Base-by-base conservation (phyloP, 306 rosid genomes). In the Sesbania bispinosa region DNA sequence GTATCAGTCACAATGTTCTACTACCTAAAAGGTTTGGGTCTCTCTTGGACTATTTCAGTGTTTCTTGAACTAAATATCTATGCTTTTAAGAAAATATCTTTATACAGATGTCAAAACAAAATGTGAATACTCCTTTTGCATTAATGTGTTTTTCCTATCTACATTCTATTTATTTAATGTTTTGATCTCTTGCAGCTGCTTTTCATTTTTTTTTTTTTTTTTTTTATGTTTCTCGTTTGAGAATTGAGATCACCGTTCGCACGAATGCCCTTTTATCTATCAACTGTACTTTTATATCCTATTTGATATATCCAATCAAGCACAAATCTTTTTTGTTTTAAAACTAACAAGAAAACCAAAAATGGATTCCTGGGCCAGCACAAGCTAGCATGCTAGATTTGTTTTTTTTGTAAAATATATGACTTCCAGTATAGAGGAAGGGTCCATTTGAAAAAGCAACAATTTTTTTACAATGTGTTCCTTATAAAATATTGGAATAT, bases 1-100 rank as follows among this genome's bases (percentile, higher is more conserved):
- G 47, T 89, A 83, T 79, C 96, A 21, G 95, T 91, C 78, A 87
- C 97, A 46, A 89, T 94, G 90, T 83, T 86, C 74, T 90, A 80
- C 83, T 91, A 94, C 84, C 76, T 94, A 33, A 94, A 94, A 94
- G 99, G 99, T 93, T 59, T 63, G 89, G 43, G 72, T 73, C 47
- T 67, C 67, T 35, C 14, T 55, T 33, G 48, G 62, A 21, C 4
- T 52, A 32, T 52, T 62, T 62, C 24, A 15, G 41, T 38, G 45
- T 74, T 71, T 43, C 46, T 27, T 43, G 50, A 62, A 27, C 10
- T 7, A 73, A 77, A 46, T 45, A 10, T 30, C 3, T 10, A 10
- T 50, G 14, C 23, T 77, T 33, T 53, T 24, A 43, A 52, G 62
- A 32, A 30, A 73, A 47, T 53, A 61, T 67, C 67, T 26, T 43